Percentiles rank a stretch among this genome's conserved stretches.
phyloP scores from a whole-genome alignment of 2,329 filamentous ascomycete genomes.

The Pseudophaeomoniella oleicola region DNA sequence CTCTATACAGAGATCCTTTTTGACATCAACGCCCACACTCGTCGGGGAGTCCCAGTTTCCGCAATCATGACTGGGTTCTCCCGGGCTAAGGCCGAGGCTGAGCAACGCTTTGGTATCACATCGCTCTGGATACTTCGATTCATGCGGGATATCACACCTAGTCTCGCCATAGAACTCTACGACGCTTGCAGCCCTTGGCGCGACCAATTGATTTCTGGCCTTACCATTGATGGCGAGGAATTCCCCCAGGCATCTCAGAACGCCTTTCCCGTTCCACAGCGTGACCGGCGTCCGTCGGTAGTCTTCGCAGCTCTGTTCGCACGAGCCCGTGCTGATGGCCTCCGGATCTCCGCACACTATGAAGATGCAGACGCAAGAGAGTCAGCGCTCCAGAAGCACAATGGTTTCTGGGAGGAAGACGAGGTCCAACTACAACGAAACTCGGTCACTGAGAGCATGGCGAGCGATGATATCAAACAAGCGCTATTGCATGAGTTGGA shows the following conservation, averaged over 20 bases:
- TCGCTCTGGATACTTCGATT: background rate
- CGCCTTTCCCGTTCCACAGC: background rate
- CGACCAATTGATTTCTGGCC: background rate
- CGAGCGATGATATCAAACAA: background rate
- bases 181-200: background rate
- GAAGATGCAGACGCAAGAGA: background rate
- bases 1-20: background rate
- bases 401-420: background rate
- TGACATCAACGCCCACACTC: background rate
- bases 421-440: background rate
- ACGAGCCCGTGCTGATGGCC: background rate
- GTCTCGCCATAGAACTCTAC: background rate
- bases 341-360: background rate
- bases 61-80: background rate
- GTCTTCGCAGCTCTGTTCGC: background rate
- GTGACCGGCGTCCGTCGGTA: background rate
- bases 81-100: background rate
- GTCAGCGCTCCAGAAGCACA: background rate
- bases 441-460: background rate
- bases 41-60: background rate
- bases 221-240: background rate
- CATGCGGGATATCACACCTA: background rate
- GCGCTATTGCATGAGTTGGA: background rate
- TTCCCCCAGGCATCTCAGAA: background rate
- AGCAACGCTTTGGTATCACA: background rate